Evolutionary conservation across 768 basidiomycete genomes (phyloP), one percentile per base, ranked within the genome.

Genomic region (Nidularia pulvinata): DNA sequence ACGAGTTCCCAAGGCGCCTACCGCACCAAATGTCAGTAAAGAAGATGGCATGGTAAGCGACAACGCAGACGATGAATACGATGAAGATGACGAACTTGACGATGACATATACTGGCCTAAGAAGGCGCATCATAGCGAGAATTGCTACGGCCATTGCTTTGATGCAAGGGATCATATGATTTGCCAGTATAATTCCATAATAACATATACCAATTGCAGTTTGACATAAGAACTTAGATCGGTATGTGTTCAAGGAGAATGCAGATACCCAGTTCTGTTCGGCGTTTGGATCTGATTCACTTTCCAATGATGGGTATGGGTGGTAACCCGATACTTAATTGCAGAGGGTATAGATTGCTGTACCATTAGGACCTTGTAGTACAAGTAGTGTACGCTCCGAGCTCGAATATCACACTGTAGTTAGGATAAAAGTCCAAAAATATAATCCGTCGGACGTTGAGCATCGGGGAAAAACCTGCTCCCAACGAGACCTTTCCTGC

Each of bases 121-220:
- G 48, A 49, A 48, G 16, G 63, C 63, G 9, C 45, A 52, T 36
- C 58, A 63, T 32, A 45, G 43, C 7, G 65, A 66, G 47, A 55
- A 63, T 45, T 64, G 67, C 55, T 74, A 69, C 36, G 74, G 71
- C 10, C 59, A 71, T 48, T 51, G 64, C 7, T 72, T 72, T 48
- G 74, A 76, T 52, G 64, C 71, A 1, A 71, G 68, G 9, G 62
- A 66, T 2, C 67, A 73, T 54, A 50, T 64, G 33, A 46, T 76
- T 16, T 72, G 73, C 74, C 47, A 53, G 71, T 67, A 19, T 33
- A 36, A 9, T 19, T 6, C 6, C 25, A n/a, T n/a, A n/a, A 14
- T 46, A 39, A 10, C 44, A 22, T 48, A 19, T 16, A 30, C n/a
- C 22, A 48, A 9, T 51, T 39, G 6, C 19, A n/a, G 7, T 25